Evolutionary conservation across 805 yeast genomes (phyloP).

Genomic region (Yarrowia sp.): DNA sequence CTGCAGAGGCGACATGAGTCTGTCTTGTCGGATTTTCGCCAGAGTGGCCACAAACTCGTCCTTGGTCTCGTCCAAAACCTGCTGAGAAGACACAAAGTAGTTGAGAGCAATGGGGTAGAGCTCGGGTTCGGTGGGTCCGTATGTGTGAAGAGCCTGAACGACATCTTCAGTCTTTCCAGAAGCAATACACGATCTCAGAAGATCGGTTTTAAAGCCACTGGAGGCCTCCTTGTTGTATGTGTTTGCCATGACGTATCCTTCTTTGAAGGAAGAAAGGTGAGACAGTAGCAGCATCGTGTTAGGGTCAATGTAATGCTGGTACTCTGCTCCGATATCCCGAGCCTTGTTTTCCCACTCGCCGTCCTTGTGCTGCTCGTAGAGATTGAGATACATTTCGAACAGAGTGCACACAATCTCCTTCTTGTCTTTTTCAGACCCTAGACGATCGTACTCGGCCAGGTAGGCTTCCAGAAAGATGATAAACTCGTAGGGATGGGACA

Average conservation of each 20-base stretch:
- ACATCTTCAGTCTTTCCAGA: slow-evolving; percentile 65
- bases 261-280: slow-evolving; percentile 54
- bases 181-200: slow-evolving; percentile 70
- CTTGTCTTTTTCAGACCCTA: slow-evolving; percentile 71
- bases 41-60: slow-evolving; percentile 61
- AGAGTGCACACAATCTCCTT: slow-evolving; percentile 77
- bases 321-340: slow-evolving; percentile 55
- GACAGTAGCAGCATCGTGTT: slow-evolving; percentile 63
- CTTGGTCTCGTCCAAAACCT: slow-evolving; percentile 60
- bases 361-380: slow-evolving; percentile 56
- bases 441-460: slow-evolving; percentile 73
- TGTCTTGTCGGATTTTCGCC: slow-evolving; percentile 58
- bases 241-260: slow-evolving; percentile 47
- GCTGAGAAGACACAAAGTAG: slow-evolving; percentile 64
- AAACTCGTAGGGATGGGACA: slow-evolving; percentile 85
- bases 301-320: slow-evolving; percentile 61
- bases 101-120: slow-evolving; percentile 70
- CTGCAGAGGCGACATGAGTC: slow-evolving; percentile 75
- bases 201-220: slow-evolving; percentile 60
- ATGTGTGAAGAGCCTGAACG: slow-evolving; percentile 61
- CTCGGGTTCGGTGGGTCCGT: slow-evolving; percentile 68
- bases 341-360: slow-evolving; percentile 74
- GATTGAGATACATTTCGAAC: slow-evolving; percentile 77
- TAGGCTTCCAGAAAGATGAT: slow-evolving; percentile 93
- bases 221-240: slow-evolving; percentile 44